Conservation (phyloP, 768 basidiomycete species). For the Cystobasidium tubakii region DNA sequence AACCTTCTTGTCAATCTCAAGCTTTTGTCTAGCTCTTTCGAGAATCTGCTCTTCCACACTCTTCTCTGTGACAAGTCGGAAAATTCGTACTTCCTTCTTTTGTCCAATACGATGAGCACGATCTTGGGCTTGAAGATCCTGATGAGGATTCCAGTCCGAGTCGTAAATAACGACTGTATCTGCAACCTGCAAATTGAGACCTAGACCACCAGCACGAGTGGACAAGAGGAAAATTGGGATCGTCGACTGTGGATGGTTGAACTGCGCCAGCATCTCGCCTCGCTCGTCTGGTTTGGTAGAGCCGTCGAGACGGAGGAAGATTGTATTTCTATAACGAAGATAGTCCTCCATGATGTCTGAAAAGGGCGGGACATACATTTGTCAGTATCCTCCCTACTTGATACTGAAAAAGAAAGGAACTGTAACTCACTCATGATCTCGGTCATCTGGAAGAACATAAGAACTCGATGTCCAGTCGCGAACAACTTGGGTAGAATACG, state of each 20-base stretch:
- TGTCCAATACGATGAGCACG: conserved; percentile 96
- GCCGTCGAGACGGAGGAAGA: conserved; percentile 89
- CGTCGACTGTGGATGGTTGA: conserved; percentile 66
- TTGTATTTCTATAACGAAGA: conserved; percentile 64
- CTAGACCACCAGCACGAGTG: conserved; percentile 72
- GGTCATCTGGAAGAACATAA: conserved; percentile 99
- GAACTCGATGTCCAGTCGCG: conserved; percentile 79
- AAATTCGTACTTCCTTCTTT: conserved; percentile 91
- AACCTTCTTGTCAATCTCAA: conserved; percentile 98
- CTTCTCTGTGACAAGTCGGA: conserved; percentile 94
- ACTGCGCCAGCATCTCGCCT: conserved; percentile 74
- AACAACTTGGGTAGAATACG: conserved; percentile 94
- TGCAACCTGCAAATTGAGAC: conserved; percentile 89
- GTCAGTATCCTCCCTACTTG: conserved; percentile 54
- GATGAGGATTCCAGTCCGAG: conserved; percentile 73
- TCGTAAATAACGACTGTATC: conserved; percentile 90
- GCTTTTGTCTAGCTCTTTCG: conserved; percentile 78
- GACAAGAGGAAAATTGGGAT: conserved; percentile 70
- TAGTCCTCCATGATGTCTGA: conserved; percentile 84
- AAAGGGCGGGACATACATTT: conserved; percentile 47
- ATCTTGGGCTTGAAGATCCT: conserved; percentile 98
- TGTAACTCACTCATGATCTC: conserved; percentile 71
- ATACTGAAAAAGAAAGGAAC: conserved; percentile 69
- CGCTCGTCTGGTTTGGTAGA: conserved; percentile 71
- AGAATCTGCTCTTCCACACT: conserved; percentile 97